Evolutionary conservation across 768 basidiomycete species (phyloP).

Genomic region (Rhodotorula sphaerocarpa): DNA sequence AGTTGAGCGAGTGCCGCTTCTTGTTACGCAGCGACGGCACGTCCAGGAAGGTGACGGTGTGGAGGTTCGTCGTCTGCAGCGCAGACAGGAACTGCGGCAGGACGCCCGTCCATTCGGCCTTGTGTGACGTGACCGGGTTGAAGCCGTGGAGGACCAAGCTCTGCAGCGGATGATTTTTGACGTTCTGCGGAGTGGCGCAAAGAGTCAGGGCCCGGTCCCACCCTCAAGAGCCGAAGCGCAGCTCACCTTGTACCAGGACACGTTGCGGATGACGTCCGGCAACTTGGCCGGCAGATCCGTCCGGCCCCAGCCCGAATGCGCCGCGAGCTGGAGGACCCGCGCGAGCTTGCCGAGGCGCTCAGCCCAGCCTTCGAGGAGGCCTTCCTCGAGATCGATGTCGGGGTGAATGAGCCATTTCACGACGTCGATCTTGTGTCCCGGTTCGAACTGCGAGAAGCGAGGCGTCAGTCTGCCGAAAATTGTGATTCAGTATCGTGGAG

Average conservation of each 20-base stretch:
- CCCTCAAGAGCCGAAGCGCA: too few species aligned
- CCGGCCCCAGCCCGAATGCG: slow-evolving; percentile 22
- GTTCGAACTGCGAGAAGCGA: background rate
- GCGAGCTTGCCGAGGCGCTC: slow-evolving; percentile 1
- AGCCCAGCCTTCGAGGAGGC: slow-evolving; percentile 9
- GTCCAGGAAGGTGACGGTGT: slow-evolving; percentile 15
- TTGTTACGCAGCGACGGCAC: slow-evolving; percentile 22
- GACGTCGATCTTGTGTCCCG: background rate
- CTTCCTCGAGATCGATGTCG: slow-evolving; percentile 16
- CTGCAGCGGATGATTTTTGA: slow-evolving; percentile 15
- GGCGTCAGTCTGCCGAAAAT: background rate
- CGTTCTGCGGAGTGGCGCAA: background rate
- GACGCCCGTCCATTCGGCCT: slow-evolving; percentile 7
- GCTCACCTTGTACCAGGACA: slow-evolving; percentile 15
- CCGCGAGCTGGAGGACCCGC: slow-evolving; percentile 14
- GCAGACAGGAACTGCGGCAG: slow-evolving; percentile 6
- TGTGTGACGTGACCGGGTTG: slow-evolving; percentile 24
- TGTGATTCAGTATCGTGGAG: too few species aligned
- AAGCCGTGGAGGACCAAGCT: slow-evolving; percentile 17
- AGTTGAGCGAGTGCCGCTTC: slow-evolving; percentile 5
- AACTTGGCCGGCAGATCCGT: slow-evolving; percentile 19
- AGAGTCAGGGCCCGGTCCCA: too few species aligned
- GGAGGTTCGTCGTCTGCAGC: background rate
- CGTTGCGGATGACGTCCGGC: background rate
- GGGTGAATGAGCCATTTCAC: slow-evolving; percentile 24